Evolutionary conservation across 805 yeast genomes (phyloP).

Genomic region (Cyberlindnera veronae): DNA sequence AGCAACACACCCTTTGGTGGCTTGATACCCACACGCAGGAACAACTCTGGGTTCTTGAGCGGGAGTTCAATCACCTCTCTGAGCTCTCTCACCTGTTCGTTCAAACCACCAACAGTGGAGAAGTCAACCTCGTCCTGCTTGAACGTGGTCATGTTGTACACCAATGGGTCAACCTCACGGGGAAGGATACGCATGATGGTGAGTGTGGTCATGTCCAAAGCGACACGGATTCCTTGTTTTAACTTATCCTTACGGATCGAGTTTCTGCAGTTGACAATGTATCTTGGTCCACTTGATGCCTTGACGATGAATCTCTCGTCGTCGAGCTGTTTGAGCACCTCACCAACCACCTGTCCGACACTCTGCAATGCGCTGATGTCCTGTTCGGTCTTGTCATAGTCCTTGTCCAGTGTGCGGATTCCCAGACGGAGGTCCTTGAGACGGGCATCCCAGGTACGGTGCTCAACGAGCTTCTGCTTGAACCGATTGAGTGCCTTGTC

Average conservation of each 20-base stretch:
- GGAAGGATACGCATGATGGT: conserved; percentile 97
- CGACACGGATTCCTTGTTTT: conserved; percentile 93
- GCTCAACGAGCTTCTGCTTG: conserved; percentile 85
- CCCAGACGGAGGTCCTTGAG: conserved; percentile 78
- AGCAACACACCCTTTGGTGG: conserved; percentile 98
- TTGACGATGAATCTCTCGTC: conserved; percentile 94
- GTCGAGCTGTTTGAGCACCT: conserved; percentile 90
- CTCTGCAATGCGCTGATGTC: conserved; percentile 96
- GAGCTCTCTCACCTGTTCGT: conserved; percentile 92
- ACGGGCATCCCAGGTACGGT: conserved; percentile 90
- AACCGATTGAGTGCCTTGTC: conserved; percentile 73
- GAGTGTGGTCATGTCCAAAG: conserved; percentile 94
- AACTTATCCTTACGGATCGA: conserved; percentile 79
- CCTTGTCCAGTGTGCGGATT: conserved; percentile 78
- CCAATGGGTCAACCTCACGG: conserved; percentile 96
- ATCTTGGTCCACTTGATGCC: conserved; percentile 96
- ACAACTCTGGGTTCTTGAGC: conserved; percentile 92
- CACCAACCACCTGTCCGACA: conserved; percentile 97
- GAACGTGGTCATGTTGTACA: conserved; percentile 95
- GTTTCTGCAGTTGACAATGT: conserved; percentile 95
- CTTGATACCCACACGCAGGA: conserved; percentile 92
- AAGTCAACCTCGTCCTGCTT: conserved; percentile 97
- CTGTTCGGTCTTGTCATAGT: conserved; percentile 89
- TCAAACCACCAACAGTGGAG: conserved; percentile 92
- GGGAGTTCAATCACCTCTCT: conserved; percentile 98